Base-by-base conservation (phyloP, 768 basidiomycete species). In the Podaxis rugospora region DNA sequence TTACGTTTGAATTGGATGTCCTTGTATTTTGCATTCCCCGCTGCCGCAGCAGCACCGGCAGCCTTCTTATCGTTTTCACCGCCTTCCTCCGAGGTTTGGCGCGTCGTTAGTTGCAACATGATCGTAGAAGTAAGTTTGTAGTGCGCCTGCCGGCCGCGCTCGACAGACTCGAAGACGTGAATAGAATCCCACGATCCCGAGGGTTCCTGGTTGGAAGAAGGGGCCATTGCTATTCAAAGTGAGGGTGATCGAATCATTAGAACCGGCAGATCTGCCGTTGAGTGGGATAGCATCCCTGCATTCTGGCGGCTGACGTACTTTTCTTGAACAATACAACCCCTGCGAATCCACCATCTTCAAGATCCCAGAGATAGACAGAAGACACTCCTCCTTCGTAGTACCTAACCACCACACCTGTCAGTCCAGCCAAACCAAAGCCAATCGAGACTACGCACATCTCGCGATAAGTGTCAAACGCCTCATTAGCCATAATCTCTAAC, bases 311-410 rank as follows among this genome's bases (percentile, higher is more conserved):
- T 44, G 47, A 67, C 80, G 62, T 61, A 95, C 95, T 82, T 78
- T 98, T 99, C 81, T 98, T 97, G 64, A 99, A 77, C 57, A 99
- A 76, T 1, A 98, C 97, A 1, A 96, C 96, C 9, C 97, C 97
- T 7, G 97, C 96, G 73, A 98, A 98, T 54, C 90, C 92, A 14
- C 92, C 93, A 67, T 98, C 95, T 61, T 98, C 96, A 27, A 95
- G 81, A 70, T 98, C 96, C 97, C 97, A 99, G 18, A 99, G 85
- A 74, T 95, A 99, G 14, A 97, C 96, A 23, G 92, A 94, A 27
- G 94, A 97, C 1, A 93, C 88, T 3, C 97, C 97, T n/a, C 96
- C 96, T 74, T 98, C 97, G 72, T 87, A 99, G 79, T 99, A 99
- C 59, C 59, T 61, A 27, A 32, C 32, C n/a, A 47, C 16, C 82